A percentile compares a stretch with the other conserved stretches of the same genome.
phyloP scores from a whole-genome alignment of 1,284 basidiomycete species.

The Irpex rosettiformis region DNA sequence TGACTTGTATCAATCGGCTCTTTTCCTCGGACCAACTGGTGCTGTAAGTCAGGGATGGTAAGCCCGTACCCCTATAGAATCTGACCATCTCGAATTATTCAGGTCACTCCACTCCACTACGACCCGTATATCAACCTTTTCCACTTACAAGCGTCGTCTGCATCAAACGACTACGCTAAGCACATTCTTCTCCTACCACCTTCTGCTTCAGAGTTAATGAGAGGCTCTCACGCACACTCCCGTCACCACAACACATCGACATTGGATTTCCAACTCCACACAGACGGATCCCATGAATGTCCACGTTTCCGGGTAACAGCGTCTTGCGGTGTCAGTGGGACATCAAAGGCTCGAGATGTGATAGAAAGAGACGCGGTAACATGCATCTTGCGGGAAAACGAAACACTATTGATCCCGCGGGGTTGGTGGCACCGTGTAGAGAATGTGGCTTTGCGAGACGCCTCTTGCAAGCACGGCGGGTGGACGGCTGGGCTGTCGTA shows the following conservation, averaged over 20 bases:
- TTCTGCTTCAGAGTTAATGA: conserved; percentile 13
- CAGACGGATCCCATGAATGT: neutral
- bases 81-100: neutral
- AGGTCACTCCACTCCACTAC: conserved; percentile 25
- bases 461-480: conserved; percentile 2
- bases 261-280: neutral
- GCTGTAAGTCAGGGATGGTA: conserved; percentile 17
- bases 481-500: conserved; percentile 27
- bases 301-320: conserved; percentile 1
- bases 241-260: conserved; percentile 2
- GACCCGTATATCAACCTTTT: conserved; percentile 27
- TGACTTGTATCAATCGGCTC: conserved; percentile 25
- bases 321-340: neutral
- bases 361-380: conserved; percentile 16
- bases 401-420: conserved; percentile 24
- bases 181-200: conserved; percentile 25
- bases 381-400: conserved; percentile 23
- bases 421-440: conserved; percentile 29
- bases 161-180: conserved; percentile 18
- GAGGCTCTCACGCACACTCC: neutral
- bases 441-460: conserved; percentile 19
- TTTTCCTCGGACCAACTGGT: conserved; percentile 23
- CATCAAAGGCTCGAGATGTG: conserved; percentile 2
- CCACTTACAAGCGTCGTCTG: conserved; percentile 23
- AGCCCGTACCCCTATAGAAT: neutral